These are phyloP conservation scores for Stachybotrys elegans DNA, from an alignment of 2,329 filamentous ascomycete species.

Conservation along the genomic window DNA sequence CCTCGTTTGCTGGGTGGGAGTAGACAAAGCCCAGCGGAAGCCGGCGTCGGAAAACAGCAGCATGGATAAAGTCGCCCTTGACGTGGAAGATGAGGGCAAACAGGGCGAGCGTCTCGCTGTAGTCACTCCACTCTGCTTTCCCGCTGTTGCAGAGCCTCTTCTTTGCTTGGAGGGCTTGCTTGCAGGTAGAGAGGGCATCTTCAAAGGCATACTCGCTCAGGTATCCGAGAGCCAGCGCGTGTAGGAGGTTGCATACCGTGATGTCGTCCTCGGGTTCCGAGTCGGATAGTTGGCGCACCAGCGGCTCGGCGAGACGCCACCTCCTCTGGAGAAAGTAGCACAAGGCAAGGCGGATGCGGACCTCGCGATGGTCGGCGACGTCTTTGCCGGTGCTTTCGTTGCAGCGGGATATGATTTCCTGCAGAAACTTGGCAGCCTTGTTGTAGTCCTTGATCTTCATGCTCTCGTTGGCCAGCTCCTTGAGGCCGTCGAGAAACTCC, in stretches of 20 bases:
- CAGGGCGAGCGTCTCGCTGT: conserved; percentile 15
- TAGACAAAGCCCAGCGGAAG: conserved; percentile 5
- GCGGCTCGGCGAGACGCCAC: conserved; percentile 14
- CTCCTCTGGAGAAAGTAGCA: conserved; percentile 16
- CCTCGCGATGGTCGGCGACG: conserved; percentile 5
- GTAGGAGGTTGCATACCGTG: conserved; percentile 16
- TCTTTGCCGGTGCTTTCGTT: conserved; percentile 2
- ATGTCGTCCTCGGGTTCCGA: conserved; percentile 8
- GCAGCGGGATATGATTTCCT: conserved; percentile 11
- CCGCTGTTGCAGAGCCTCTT: conserved; percentile 13
- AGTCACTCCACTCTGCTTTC: conserved; percentile 8
- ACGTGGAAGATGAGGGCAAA: conserved; percentile 17
- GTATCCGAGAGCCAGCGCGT: conserved; percentile 15
- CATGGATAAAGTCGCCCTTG: conserved; percentile 16
- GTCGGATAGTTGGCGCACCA: conserved; percentile 9
- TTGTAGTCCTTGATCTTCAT: conserved; percentile 14
- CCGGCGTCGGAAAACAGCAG: conserved; percentile 15
- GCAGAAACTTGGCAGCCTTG: conserved; percentile 16
- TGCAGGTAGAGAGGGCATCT: conserved; percentile 15
- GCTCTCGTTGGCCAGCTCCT: conserved; percentile 16
- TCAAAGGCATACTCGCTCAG: conserved; percentile 15
- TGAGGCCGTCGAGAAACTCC: conserved; percentile 12
- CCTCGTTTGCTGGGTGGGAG: not conserved
- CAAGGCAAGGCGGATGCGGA: conserved; percentile 15
- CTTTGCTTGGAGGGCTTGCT: conserved; percentile 15